Evolutionary conservation across 805 yeast species (phyloP).

Genomic region (Zygotorulaspora florentina): DNA sequence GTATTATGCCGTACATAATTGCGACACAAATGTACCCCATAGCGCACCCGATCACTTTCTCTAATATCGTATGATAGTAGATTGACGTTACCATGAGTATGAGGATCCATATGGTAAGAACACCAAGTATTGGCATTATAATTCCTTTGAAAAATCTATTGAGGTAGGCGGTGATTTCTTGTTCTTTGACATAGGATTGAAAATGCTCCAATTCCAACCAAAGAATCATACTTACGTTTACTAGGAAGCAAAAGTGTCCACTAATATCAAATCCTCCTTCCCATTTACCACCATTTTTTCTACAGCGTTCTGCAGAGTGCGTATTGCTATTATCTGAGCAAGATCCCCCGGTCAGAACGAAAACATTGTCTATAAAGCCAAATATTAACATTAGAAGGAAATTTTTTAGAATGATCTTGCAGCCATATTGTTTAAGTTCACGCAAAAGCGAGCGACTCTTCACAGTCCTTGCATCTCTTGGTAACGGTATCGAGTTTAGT

Average conservation of each 20-base stretch:
- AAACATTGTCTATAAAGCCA: constrained; percentile 32
- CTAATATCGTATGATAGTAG: constrained; percentile 75
- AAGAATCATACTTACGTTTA: constrained; percentile 41
- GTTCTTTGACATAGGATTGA: constrained; percentile 10
- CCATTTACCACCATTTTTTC: constrained; percentile 39
- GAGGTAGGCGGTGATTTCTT: constrained; percentile 5
- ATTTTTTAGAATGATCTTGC: constrained; percentile 28
- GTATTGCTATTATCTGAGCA: constrained; percentile 25
- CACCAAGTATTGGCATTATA: constrained; percentile 6
- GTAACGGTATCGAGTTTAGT: constrained; percentile 10
- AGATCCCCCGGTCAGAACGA: constrained; percentile 35
- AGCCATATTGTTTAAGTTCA: constrained; percentile 21
- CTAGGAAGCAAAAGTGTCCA: constrained; percentile 48
- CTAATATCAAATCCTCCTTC: constrained; percentile 49
- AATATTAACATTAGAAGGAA: constrained; percentile 25
- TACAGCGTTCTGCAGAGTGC: constrained; percentile 34
- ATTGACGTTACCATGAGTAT: constrained; percentile 66
- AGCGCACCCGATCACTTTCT: constrained; percentile 65
- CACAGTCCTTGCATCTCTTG: constrained; percentile 12
- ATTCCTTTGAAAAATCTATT: constrained; percentile 8
- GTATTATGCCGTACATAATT: constrained; percentile 40
- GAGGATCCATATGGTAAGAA: constrained; percentile 49
- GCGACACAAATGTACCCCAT: constrained; percentile 56
- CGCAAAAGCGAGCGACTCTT: not conserved
- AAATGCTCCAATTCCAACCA: constrained; percentile 34